Base-by-base conservation (phyloP, 2,329 filamentous ascomycete genomes). In the Fusarium longipes region DNA sequence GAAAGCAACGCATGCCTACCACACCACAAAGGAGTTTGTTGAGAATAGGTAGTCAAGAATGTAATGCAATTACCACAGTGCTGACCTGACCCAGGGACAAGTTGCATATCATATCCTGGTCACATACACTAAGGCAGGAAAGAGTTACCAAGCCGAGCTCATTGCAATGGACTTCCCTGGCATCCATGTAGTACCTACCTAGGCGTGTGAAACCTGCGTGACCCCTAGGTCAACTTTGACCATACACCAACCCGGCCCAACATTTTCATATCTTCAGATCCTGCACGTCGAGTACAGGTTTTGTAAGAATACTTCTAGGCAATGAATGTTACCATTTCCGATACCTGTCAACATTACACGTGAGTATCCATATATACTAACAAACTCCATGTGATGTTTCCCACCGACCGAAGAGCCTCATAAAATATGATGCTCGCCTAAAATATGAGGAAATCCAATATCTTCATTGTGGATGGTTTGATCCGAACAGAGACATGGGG, bases 211-310 rank as follows among this genome's bases (percentile, higher is more conserved):
- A 35, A 33, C 36, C 27, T 60, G 36, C 27, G 32, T 44, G 59
- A 51, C 54, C 44, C 54, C 44, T 14, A 4, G 17, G 15, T n/a
- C 42, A 11, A n/a, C 27, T 17, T 30, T 44, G 25, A 22, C 43
- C 18, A 8, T 53, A 54, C 57, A 62, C 57, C 57, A 47, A 30
- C 48, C 45, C 57, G 20, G 27, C 48, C 45, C 57, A n/a, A n/a
- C 29, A 22, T 22, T 12, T 40, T 55, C 57, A 51, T 62, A 55
- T 29, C n/a, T 22, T 6, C 30, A 55, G 17, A 44, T 35, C 9
- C 20, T 62, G 57, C 48, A 27, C 25, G 45, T 33, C 12, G 17
- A 47, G n/a, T 17, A 32, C 29, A 35, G 24, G n/a, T 35, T 47
- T 51, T 36, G 22, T 18, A 10, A 15, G 17, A 35, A 48, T 25